Conservation (phyloP, 371 early-diverging fungal species). For the Apophysomyces sp. region DNA sequence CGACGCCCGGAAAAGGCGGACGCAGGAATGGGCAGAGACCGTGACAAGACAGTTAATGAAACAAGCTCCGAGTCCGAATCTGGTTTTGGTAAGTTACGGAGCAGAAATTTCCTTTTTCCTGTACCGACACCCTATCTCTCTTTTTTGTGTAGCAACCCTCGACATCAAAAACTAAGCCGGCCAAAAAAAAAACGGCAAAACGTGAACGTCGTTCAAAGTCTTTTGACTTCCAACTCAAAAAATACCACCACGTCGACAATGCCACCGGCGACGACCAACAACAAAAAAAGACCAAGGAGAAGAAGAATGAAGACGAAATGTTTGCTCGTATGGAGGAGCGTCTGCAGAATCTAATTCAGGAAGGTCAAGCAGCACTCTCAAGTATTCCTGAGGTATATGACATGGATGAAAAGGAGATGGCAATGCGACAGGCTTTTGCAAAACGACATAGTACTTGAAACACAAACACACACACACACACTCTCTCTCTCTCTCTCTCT, state of each 20-base stretch:
- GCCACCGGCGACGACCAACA: too few relatives aligned
- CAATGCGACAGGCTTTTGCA: conserved; percentile 22
- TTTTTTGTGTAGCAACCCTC: neutral
- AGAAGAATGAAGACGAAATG: conserved; percentile 9
- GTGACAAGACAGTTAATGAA: conserved; percentile 4
- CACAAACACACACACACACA: conserved; percentile 26
- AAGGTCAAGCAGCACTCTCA: conserved; percentile 42
- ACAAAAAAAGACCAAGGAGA: neutral
- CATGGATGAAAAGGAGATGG: conserved; percentile 25
- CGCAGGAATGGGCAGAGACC: conserved; percentile 17
- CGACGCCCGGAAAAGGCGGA: conserved; percentile 13
- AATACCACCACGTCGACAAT: too few relatives aligned
- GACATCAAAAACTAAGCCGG: neutral
- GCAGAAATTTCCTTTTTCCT: neutral
- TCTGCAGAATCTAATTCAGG: conserved; percentile 33
- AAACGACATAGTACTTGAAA: conserved; percentile 7
- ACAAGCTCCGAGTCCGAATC: neutral
- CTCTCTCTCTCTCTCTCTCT: too few relatives aligned
- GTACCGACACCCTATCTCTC: neutral
- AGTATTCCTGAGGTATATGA: conserved; percentile 23
- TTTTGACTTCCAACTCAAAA: neutral
- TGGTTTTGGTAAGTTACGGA: neutral
- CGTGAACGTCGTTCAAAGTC: neutral
- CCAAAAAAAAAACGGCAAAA: neutral
- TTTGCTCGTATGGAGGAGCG: conserved; percentile 34